Base-by-base conservation (phyloP, 23 red algal species). In the Pyropia haitanensis region DNA sequence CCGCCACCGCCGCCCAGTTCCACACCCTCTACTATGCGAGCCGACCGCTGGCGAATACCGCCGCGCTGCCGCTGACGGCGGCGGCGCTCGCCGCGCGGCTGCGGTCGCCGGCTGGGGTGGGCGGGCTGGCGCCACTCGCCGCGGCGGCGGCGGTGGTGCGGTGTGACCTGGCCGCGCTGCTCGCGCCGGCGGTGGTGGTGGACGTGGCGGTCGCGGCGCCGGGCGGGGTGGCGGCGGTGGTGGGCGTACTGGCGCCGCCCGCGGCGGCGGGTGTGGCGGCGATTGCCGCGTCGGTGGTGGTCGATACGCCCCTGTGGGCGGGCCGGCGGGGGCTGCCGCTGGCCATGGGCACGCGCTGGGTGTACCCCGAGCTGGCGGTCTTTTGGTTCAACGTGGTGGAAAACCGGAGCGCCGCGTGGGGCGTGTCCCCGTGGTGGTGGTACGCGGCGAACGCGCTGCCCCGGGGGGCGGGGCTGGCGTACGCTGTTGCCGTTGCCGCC, bases 391-490 rank as follows among this genome's bases (percentile, higher is more conserved):
- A 90, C 66, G 92, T 68, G 2, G 76, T 86, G 6, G 48, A 29
- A 31, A 82, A 83, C 57, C 75, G 68, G 61, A 70, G 63, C 20
- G 50, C 73, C 12, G 78, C 76, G 3, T 96, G 92, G 92, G 85
- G 85, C 9, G 67, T 68, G 5, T 25, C 29, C 14, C 92, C 92
- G 27, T 82, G 53, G 52, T 53, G 73, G 16, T 96, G 92, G 92
- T 96, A 96, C 81, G 59, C 80, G 50, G 68, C 84, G 20, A 68
- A 76, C 56, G 92, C 92, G 8, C 33, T 96, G 27, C 92, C 92
- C 16, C 78, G 83, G 10, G 85, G 81, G 26, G 27, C 89, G 16
- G 69, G 72, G 17, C 74, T 70, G 26, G 27, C 50, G 28, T 65
- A 53, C 33, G 16, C 68, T n/a, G 18, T 83, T 56, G 60, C 63